phyloP scores from a whole-genome alignment of 2,329 filamentous ascomycete species.

The Penicillium sp. region DNA sequence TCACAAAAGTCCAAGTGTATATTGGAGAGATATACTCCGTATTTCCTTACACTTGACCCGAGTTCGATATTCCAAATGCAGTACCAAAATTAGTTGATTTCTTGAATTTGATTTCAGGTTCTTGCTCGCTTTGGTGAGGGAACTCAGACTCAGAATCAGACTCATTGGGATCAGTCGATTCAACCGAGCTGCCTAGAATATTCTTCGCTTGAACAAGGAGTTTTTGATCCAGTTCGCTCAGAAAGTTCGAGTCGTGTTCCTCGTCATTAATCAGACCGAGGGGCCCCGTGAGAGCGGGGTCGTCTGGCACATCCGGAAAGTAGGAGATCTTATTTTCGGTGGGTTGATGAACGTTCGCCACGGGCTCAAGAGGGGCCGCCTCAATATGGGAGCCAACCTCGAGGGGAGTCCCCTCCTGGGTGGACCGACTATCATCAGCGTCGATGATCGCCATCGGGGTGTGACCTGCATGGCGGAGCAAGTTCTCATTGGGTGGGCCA shows the following conservation, averaged over 20 bases:
- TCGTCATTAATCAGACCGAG: slow-evolving; percentile 44
- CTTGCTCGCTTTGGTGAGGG: slow-evolving; percentile 27
- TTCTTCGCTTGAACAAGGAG: slow-evolving; percentile 42
- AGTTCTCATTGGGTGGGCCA: slow-evolving; percentile 39
- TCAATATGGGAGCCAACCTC: slow-evolving; percentile 23
- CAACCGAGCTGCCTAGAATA: slow-evolving; percentile 27
- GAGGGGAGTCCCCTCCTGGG: slow-evolving; percentile 22
- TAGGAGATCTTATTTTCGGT: slow-evolving; percentile 42
- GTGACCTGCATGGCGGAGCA: slow-evolving; percentile 44
- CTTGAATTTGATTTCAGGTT: slow-evolving; percentile 44
- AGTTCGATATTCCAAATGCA: slow-evolving; percentile 40
- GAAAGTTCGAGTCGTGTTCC: slow-evolving; percentile 41
- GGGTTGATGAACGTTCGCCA: slow-evolving; percentile 33
- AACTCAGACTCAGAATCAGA: slow-evolving; percentile 24
- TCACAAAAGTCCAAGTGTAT: slow-evolving; percentile 11
- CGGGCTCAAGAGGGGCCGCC: slow-evolving; percentile 35
- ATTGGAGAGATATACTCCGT: neutral
- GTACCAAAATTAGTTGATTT: slow-evolving; percentile 49
- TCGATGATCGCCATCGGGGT: slow-evolving; percentile 47
- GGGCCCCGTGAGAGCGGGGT: slow-evolving; percentile 45
- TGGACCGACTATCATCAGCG: slow-evolving; percentile 29
- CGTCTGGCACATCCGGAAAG: slow-evolving; percentile 42
- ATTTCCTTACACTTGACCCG: slow-evolving; percentile 15
- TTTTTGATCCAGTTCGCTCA: slow-evolving; percentile 44
- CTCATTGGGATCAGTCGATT: slow-evolving; percentile 24